A percentile compares a stretch with the other conserved stretches of the same genome.
Conservation (phyloP, 164 flowering plant species). For the Berberis thunbergii region DNA sequence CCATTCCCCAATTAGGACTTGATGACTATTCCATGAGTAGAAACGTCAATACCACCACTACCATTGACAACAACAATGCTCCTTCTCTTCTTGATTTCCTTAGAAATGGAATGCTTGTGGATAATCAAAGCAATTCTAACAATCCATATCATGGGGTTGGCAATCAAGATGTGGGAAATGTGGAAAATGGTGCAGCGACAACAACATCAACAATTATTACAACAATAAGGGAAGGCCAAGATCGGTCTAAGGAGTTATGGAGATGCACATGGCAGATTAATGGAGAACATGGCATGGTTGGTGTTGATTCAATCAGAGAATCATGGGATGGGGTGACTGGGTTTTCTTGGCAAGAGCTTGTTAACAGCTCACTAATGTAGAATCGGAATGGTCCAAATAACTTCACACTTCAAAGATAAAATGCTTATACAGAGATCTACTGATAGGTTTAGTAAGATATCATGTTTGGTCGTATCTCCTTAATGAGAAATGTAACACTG, state of each 20-base stretch:
- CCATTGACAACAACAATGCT: conserved; percentile 3
- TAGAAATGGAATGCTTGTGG: conserved; percentile 32
- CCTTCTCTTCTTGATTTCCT: conserved; percentile 32
- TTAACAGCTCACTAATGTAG: conserved; percentile 44
- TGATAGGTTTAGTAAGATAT: no score
- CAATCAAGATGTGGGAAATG: conserved; percentile 14
- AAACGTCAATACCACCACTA: conserved; percentile 12
- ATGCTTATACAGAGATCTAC: no score
- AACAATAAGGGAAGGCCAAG: conserved; percentile 32
- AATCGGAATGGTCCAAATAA: no score
- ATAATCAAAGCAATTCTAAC: conserved; percentile 23
- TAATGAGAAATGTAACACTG: no score
- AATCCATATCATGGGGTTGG: conserved; percentile 38
- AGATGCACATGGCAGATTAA: conserved; percentile 57
- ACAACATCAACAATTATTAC: conserved; percentile 19
- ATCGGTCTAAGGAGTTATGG: conserved; percentile 32
- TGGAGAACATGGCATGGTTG: conserved; percentile 29
- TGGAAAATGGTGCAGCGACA: background rate
- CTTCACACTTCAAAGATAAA: no score
- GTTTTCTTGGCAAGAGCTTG: conserved; percentile 65
- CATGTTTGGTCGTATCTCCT: no score
- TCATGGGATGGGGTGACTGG: conserved; percentile 53
- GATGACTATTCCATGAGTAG: conserved; percentile 30
- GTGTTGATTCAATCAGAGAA: conserved; percentile 35
- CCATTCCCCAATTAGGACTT: conserved; percentile 33